Base-by-base conservation (phyloP, 345 rosid genomes). In the Camelina hispida region DNA sequence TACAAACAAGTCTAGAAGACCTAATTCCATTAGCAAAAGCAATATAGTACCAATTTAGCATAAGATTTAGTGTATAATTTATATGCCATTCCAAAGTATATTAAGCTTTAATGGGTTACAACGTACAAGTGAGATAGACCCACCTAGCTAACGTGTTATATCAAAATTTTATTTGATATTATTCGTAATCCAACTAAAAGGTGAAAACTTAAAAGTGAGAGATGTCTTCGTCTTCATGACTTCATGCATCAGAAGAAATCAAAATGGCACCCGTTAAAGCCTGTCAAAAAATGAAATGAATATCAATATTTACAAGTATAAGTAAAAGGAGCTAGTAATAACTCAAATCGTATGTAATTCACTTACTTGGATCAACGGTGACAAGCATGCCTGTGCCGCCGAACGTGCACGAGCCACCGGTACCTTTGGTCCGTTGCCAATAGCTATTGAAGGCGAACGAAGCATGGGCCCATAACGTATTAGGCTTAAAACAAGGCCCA, bases 331-430 rank as follows among this genome's bases (percentile, higher is more conserved):
- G n/a, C n/a, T n/a, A n/a, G 42, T 37, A 37, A 34, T 34, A 9
- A 34, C 9, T 34, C 4, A 3, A 37, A 0, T 37, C 13, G 13
- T 37, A 8, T 32, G 25, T 25, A 40, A 69, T 37, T 37, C 3
- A 13, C 85, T 84, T 72, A 95, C 99, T 95, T 66, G 97, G 99
- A 79, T 92, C 97, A 42, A 92, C 83, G 6, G 93, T 90, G 59
- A 95, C 97, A 7, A 95, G 87, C 57, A 95, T 90, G 76, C 97
- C 97, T 1, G 89, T 89, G 69, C 99, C 99, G 14, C 99, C 99
- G 25, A 95, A 95, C 6, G 93, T 87, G 79, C 99, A 95, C 0
- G 88, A 81, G 18, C 97, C 92, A 7, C 99, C 97, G 0, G 87
- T 83, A 18, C 48, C 81, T 60, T 90, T 90, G 53, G 91, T 86